Base-by-base conservation (phyloP, 805 yeast species). In the Lipomyces chichibuensis region DNA sequence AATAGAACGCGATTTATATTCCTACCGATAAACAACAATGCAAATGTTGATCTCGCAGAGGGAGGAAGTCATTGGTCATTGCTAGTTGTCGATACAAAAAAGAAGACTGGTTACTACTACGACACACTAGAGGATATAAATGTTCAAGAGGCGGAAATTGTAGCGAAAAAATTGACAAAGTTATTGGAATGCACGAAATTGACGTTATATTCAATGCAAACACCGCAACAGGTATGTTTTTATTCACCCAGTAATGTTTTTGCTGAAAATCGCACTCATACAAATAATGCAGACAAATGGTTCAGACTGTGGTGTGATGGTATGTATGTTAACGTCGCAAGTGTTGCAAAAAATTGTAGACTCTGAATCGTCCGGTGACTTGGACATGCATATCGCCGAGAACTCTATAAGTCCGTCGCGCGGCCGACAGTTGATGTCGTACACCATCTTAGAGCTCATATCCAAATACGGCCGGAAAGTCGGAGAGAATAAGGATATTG, bases 1-100 rank as follows among this genome's bases (percentile, higher is more conserved):
- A 80, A 79, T 14, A 71, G 77, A 0, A 78, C 85, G 1, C 77
- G 79, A 14, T 84, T 87, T 71, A 80, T 90, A 0, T 89, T 90
- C 69, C 75, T 89, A 52, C 95, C 94, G 0, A 80, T 89, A 35
- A 90, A 88, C 75, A 89, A 85, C 74, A 86, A 85, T 67, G 88
- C 83, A 57, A 88, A 87, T 63, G 79, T 86, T 54, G 88, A 83
- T 58, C 78, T 78, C 0, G 85, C 83, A 1, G 89, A 85, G 67
- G 87, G 88, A 20, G 95, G 94, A 0, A 87, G 86, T 57, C 95
- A 90, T 77, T 90, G 96, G 95, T 86, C 90, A 0, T 77, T 90
- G 17, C 81, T 87, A 14, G 81, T 89, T 17, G 79, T 87, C 6
- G 81, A 83, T 43, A 69, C 83, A 8, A 76, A 82, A 14, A 88